Base-by-base conservation (phyloP, 768 basidiomycete genomes). In the Phanerodontia chrysosporium region DNA sequence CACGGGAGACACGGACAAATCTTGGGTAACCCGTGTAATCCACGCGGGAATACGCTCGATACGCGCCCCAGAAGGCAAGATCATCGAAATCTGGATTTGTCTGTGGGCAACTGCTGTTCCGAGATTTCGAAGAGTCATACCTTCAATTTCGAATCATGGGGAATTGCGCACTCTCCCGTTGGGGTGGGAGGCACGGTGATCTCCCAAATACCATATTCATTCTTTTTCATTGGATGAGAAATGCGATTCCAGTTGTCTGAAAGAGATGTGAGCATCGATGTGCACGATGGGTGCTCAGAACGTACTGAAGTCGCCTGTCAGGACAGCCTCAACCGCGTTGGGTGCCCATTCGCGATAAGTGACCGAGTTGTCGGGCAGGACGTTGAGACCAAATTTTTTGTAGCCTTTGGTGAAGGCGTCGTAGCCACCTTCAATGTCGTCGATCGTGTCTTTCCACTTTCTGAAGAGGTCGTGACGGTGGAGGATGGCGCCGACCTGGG, bases 271-370 rank as follows among this genome's bases (percentile, higher is more conserved):
- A 64, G 49, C 25, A 30, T 51, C 12, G 35, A 27, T 30, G 44
- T 27, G 44, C 39, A 12, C 44, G 2, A 14, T 27, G 10, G 13
- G 25, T 25, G 7, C 25, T 22, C 51, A 28, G 45, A 54, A 83
- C 93, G 73, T 64, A 98, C 95, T 99, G 79, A 99, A 99, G 48
- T 99, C 96, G 45, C 97, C 97, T 66, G 93, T 93, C 58, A 99
- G 74, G 69, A 76, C 81, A 2, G 95, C 96, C 66, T 89, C 86
- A 46, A 67, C 75, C 18, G 90, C 95, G 64, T 90, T 91, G 0
- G 97, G 95, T 9, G 97, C 96, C 97, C 97, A 99, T 71, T 99
- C 97, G 65, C 91, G 80, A 73, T 98, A 98, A 8, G 81, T 74
- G 29, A 98, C 82, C 28, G 86, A 79, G 55, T 85, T 86, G 58